phyloP scores from a whole-genome alignment of 2,329 filamentous ascomycete genomes.

The Xylariaceae sp. region DNA sequence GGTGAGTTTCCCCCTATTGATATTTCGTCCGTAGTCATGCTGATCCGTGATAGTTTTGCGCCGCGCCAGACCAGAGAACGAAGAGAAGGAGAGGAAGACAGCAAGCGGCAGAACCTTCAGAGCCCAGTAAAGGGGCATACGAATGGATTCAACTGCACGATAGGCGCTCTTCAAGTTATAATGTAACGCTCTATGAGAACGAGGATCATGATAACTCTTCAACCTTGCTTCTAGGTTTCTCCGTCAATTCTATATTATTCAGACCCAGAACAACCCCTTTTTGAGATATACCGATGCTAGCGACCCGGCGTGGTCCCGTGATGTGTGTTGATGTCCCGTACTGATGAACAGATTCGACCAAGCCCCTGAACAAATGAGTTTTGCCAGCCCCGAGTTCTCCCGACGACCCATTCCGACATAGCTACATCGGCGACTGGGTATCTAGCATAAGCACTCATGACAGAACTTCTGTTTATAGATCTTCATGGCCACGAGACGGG shows the following conservation, averaged over 20 bases:
- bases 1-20: slow-evolving; percentile 49
- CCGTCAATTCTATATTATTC: neutral
- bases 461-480: no score
- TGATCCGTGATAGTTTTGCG: slow-evolving; percentile 65
- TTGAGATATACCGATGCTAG: neutral
- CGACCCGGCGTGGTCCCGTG: neutral
- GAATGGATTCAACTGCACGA: neutral
- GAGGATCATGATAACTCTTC: neutral
- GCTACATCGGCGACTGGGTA: no score
- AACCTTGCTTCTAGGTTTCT: neutral
- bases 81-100: slow-evolving; percentile 97
- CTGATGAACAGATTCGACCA: no score
- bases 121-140: slow-evolving; percentile 29
- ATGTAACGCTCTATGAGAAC: neutral
- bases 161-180: neutral
- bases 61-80: slow-evolving; percentile 86
- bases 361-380: no score
- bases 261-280: neutral
- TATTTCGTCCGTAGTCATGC: neutral
- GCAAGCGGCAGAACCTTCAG: slow-evolving; percentile 92
- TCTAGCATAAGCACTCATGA: no score
- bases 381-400: no score
- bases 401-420: no score
- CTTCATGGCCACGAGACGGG: no score
- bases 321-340: neutral